phyloP scores from a whole-genome alignment of 768 basidiomycete species.

The Pisolithus tinctorius region DNA sequence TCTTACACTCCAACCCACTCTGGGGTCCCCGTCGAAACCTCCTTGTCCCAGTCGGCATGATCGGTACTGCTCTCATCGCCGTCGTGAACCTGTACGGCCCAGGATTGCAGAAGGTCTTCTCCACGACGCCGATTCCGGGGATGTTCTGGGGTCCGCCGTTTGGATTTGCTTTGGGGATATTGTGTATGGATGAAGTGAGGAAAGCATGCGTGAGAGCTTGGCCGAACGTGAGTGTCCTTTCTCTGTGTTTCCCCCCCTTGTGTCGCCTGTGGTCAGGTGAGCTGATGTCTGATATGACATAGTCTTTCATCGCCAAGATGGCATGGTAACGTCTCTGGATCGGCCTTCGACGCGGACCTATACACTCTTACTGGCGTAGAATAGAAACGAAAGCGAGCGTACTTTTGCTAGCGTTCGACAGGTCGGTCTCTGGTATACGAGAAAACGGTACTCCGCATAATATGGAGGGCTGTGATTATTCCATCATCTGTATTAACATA shows the following conservation, averaged over 20 bases:
- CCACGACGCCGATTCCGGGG: slow-evolving; percentile 35
- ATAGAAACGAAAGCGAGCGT: too few relatives aligned
- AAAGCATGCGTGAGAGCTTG: slow-evolving; percentile 39
- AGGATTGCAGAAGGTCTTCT: slow-evolving; percentile 38
- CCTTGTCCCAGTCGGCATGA: slow-evolving; percentile 31
- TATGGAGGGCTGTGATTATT: too few relatives aligned
- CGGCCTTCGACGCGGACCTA: too few relatives aligned
- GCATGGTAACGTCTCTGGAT: slow-evolving; percentile 25
- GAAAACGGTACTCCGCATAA: too few relatives aligned
- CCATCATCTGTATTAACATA: too few relatives aligned
- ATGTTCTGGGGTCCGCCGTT: slow-evolving; percentile 47
- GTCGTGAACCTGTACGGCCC: slow-evolving; percentile 38
- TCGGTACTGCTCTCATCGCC: slow-evolving; percentile 36
- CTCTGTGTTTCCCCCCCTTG: neutral
- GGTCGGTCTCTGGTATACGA: too few relatives aligned
- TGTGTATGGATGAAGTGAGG: slow-evolving; percentile 38
- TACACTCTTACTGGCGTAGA: too few relatives aligned
- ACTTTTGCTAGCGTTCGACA: too few relatives aligned
- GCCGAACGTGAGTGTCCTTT: slow-evolving; percentile 29
- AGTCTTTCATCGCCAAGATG: slow-evolving; percentile 34
- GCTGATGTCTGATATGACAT: slow-evolving; percentile 4
- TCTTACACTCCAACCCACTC: slow-evolving; percentile 37
- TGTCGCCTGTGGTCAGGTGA: neutral
- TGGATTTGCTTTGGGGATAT: slow-evolving; percentile 34
- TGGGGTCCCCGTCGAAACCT: slow-evolving; percentile 43